Base-by-base conservation (phyloP, 148 eudicot genomes). In the Camellia lanceoleosa region DNA sequence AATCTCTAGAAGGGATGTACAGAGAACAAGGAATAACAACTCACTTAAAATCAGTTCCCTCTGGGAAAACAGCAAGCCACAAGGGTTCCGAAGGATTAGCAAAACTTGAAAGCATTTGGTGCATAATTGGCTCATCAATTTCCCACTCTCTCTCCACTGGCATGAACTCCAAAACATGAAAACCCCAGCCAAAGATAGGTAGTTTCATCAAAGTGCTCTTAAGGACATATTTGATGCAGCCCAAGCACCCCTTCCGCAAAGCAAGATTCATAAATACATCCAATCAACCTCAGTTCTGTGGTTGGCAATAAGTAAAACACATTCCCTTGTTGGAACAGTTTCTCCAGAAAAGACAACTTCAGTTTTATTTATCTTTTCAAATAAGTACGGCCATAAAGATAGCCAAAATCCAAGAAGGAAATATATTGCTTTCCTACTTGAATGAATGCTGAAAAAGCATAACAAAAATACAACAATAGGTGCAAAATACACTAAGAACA, bases 241-340 rank as follows among this genome's bases (percentile, higher is more conserved):
- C 97, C 72, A 90, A 74, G 66, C 89, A 76, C 47, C 88, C 97
- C 78, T 92, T 92, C 43, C 97, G 80, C 69, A 90, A 79, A 49
- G 97, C 97, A 83, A 92, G 91, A 80, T 92, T 83, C 97, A 90
- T 74, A 92, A 77, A 81, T 92, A 92, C 97, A 92, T 92, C 97
- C 97, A 90, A 83, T 92, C 97, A 85, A 92, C 94, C 81, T 92
- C 97, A n/a, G 97, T 92, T 82, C 94, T 86, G 82, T 92, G 97
- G 71, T 92, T 92, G 62, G 94, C 91, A 61, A 92, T 90, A 60
- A 92, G 82, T 84, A 92, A 84, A 80, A 88, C 91, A 81, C 94
- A 91, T 83, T 92, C 94, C 78, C 84, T 80, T 2, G 77, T 51
- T 30, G 92, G 97, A 68, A 90, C 88, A 52, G 54, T 79, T 49